A percentile compares a stretch with the other conserved stretches of the same genome.
Evolutionary conservation across 2,329 filamentous ascomycete species (phyloP).

Genomic region (Colletotrichum sp.): DNA sequence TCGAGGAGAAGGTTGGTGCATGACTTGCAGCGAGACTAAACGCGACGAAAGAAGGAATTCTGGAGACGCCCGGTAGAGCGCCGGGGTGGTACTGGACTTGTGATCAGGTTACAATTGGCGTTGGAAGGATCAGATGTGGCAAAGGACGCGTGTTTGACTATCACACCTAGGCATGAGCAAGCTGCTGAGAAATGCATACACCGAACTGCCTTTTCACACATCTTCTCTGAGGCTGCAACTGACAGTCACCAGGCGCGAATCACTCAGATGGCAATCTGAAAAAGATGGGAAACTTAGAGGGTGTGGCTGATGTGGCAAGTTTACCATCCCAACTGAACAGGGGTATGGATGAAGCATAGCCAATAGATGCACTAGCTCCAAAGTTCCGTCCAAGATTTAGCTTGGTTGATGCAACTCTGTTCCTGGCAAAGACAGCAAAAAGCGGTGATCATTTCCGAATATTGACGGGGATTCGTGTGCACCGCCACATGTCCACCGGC

Average conservation of each 20-base stretch:
- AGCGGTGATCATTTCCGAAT: conserved; percentile 20
- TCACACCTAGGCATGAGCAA: neutral
- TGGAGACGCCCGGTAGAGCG: neutral
- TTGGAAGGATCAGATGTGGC: conserved; percentile 5
- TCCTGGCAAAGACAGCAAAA: conserved; percentile 1
- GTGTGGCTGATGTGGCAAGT: conserved; percentile 20
- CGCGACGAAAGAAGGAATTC: neutral
- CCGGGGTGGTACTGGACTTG: neutral
- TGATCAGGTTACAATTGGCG: neutral
- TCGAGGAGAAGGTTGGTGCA: neutral
- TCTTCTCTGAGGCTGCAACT: neutral
- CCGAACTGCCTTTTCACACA: neutral
- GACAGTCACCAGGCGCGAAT: neutral
- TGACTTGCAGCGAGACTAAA: neutral
- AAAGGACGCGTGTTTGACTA: conserved; percentile 2
- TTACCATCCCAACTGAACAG: neutral
- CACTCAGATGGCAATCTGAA: neutral
- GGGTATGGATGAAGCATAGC: neutral
- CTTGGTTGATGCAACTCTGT: conserved; percentile 9
- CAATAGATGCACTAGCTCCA: neutral
- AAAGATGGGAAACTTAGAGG: neutral
- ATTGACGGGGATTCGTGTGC: conserved; percentile 9
- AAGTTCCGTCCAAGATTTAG: neutral
- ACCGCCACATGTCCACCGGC: conserved; percentile 9
- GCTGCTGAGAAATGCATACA: neutral